Percentiles rank a stretch among this genome's conserved stretches.
These are phyloP conservation scores for Suillus placidus DNA, from an alignment of 768 basidiomycete genomes.

Conservation along the genomic window DNA sequence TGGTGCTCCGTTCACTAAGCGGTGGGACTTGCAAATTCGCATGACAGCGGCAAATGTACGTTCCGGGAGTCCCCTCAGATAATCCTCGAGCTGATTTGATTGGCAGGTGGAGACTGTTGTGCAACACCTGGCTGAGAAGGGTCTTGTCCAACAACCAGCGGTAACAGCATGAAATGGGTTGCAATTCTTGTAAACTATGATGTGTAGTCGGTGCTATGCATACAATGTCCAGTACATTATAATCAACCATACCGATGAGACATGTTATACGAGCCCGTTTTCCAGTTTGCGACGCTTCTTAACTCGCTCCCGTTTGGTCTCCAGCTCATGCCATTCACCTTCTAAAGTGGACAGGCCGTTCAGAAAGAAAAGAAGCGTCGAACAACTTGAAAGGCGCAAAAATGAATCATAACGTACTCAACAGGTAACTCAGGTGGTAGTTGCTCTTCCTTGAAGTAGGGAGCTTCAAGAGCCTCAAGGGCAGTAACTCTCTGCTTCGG, in stretches of 20 bases:
- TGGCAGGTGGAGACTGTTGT: conserved; percentile 82
- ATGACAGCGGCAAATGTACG: conserved; percentile 84
- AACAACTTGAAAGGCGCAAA: not conserved
- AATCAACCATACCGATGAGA: conserved; percentile 18
- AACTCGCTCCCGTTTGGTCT: conserved; percentile 89
- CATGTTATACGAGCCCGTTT: conserved; percentile 31
- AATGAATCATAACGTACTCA: conserved; percentile 57
- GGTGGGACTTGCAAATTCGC: conserved; percentile 95
- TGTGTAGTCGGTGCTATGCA: conserved; percentile 16
- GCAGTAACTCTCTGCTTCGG: conserved; percentile 79
- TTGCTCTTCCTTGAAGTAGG: conserved; percentile 84
- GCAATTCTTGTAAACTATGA: conserved; percentile 16
- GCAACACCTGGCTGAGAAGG: conserved; percentile 76
- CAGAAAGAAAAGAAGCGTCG: conserved; percentile 10
- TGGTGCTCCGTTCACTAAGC: conserved; percentile 86
- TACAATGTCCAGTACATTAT: conserved; percentile 32
- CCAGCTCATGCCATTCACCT: conserved; percentile 98
- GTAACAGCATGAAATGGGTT: conserved; percentile 21
- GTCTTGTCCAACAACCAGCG: conserved; percentile 50
- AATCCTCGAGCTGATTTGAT: conserved; percentile 8
- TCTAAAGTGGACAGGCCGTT: conserved; percentile 74
- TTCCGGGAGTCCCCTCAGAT: conserved; percentile 4
- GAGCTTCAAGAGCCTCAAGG: conserved; percentile 72
- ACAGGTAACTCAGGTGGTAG: conserved; percentile 74
- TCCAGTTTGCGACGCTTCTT: conserved; percentile 76